Conservation (phyloP, 2,329 filamentous ascomycete species). For the Fusarium cyanostomum region DNA sequence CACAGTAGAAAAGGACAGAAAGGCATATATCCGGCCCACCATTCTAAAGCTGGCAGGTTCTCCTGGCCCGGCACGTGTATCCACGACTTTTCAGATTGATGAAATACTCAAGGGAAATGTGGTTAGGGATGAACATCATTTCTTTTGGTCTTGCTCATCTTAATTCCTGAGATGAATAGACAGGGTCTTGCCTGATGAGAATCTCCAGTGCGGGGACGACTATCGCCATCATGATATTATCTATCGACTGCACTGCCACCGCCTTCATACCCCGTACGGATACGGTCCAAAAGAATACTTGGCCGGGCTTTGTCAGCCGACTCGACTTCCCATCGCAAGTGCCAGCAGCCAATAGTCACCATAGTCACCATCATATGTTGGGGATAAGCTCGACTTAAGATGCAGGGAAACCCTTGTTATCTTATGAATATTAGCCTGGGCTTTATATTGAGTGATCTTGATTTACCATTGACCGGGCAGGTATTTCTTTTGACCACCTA, state of each 20-base stretch:
- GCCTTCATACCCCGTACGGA: slow-evolving; percentile 15
- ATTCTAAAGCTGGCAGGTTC: background rate
- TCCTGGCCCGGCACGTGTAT: background rate
- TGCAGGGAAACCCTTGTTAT: too few relatives aligned
- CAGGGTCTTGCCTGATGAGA: slow-evolving; percentile 18
- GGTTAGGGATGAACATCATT: slow-evolving; percentile 14
- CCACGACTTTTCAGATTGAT: background rate
- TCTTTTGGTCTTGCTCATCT: slow-evolving; percentile 20
- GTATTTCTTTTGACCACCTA: too few relatives aligned
- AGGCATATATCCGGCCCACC: slow-evolving; percentile 1
- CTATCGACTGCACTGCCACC: slow-evolving; percentile 35
- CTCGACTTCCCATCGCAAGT: too few relatives aligned
- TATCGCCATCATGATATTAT: slow-evolving; percentile 18
- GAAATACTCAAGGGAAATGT: background rate
- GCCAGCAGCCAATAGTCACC: too few relatives aligned
- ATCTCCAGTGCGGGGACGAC: slow-evolving; percentile 15
- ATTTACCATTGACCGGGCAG: too few relatives aligned
- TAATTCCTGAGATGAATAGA: slow-evolving; percentile 23
- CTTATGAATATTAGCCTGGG: too few relatives aligned
- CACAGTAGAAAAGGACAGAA: background rate
- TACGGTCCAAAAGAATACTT: too few relatives aligned
- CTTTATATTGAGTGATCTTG: too few relatives aligned
- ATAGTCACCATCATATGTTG: too few relatives aligned
- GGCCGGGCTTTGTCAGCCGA: too few relatives aligned
- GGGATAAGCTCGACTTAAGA: too few relatives aligned